Conservation (phyloP, 2,329 filamentous ascomycete genomes). For the Botryotinia globosa region DNA sequence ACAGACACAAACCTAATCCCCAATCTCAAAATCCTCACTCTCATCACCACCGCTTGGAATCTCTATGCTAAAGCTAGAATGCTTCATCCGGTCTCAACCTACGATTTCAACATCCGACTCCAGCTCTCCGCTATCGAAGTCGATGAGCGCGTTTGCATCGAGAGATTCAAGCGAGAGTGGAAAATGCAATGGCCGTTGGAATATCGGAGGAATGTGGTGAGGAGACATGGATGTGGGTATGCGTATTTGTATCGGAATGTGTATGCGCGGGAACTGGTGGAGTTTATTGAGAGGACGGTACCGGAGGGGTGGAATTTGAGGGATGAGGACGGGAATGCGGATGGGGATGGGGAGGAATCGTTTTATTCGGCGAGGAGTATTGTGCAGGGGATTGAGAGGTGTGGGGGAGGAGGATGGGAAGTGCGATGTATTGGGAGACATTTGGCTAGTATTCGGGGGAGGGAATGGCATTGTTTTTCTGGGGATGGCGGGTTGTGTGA, state of each 20-base stretch:
- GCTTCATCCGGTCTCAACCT: background rate
- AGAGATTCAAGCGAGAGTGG: background rate
- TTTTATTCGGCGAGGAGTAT: background rate
- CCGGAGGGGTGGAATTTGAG: background rate
- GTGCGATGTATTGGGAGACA: background rate
- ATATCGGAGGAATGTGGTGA: background rate
- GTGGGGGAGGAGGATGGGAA: background rate
- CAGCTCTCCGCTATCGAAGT: background rate
- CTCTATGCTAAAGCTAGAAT: background rate
- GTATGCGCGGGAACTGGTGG: background rate
- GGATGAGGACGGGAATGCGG: background rate
- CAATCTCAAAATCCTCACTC: background rate
- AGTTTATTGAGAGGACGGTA: background rate
- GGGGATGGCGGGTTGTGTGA: too few species aligned
- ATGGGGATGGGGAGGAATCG: background rate
- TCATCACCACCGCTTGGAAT: background rate
- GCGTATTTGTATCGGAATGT: background rate
- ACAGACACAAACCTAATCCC: background rate
- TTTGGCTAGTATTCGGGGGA: background rate
- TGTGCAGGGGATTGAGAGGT: background rate
- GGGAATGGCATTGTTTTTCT: background rate
- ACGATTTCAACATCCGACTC: background rate
- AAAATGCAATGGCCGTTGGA: background rate
- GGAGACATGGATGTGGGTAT: background rate
- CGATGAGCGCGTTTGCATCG: background rate